Base-by-base conservation (phyloP, 345 rosid genomes). In the Erodium maritimum region DNA sequence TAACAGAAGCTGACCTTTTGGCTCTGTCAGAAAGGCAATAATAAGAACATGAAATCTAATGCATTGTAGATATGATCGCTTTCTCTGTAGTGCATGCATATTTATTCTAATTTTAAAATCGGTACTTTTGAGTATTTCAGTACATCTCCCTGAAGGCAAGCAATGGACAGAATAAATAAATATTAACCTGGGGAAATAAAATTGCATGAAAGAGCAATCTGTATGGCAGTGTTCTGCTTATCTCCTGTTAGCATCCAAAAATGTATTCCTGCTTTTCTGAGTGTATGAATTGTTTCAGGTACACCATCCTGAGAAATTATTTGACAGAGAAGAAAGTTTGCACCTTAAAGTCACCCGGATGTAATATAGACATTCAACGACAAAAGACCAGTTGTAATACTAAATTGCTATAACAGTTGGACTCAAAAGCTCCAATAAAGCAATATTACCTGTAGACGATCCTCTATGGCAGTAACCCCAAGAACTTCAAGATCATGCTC, bases 201-300 rank as follows among this genome's bases (percentile, higher is more conserved):
- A 76, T 87, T 89, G 84, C 97, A 93, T 34, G 96, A 89, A 73
- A 87, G 94, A 65, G 97, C 99, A 71, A 93, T 93, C 80, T 93
- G 99, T 61, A 93, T 82, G 58, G 99, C 99, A 23, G 99, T 93
- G 68, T 79, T 82, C 79, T 87, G 99, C 83, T 87, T 87, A 74
- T 93, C 97, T 57, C 99, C 99, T 0, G 99, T 89, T 69, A 93
- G 79, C 99, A 93, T 93, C 99, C 97, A 93, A 77, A 93, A 93
- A 73, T 89, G 83, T 65, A 89, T 89, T 62, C 99, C 97, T 22
- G 96, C 97, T 79, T 87, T 89, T 70, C 99, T 79, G 56, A 90
- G 91, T 25, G 91, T 75, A 65, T 85, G 87, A 55, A 89, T 89
- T 68, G 99, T 83, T 83, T 87, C 97, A 20, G 99, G 95, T 50